Evolutionary conservation across 495 filamentous ascomycete species (phyloP).

Genomic region (Beverwykella pulmonaria): DNA sequence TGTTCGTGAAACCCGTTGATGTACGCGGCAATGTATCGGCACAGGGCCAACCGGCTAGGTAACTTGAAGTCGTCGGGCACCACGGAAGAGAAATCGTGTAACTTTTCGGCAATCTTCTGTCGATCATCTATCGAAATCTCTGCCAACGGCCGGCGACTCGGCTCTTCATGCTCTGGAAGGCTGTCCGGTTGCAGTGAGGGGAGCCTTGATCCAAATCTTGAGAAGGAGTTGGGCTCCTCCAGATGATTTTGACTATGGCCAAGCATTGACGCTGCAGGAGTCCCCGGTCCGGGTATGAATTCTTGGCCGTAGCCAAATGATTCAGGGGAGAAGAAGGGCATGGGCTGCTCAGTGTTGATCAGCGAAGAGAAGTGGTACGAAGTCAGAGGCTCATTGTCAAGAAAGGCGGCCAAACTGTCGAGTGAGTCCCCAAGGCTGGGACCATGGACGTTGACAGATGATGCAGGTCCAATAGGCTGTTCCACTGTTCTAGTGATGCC

Average conservation of each 20-base stretch:
- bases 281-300: slow-evolving; percentile 64
- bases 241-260: slow-evolving; percentile 47
- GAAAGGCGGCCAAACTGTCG: slow-evolving; percentile 25
- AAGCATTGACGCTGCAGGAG: slow-evolving; percentile 51
- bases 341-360: slow-evolving; percentile 35
- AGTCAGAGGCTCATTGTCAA: slow-evolving; percentile 25
- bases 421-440: slow-evolving; percentile 28
- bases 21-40: slow-evolving; percentile 67
- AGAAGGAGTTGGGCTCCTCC: slow-evolving; percentile 52
- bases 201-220: slow-evolving; percentile 64
- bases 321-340: slow-evolving; percentile 36
- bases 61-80: slow-evolving; percentile 67
- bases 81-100: slow-evolving; percentile 67
- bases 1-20: slow-evolving; percentile 69
- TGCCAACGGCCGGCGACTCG: slow-evolving; percentile 59
- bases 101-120: slow-evolving; percentile 59
- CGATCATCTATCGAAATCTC: slow-evolving; percentile 68
- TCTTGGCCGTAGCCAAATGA: slow-evolving; percentile 35
- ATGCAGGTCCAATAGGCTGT: background rate
- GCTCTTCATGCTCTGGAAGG: slow-evolving; percentile 55
- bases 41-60: slow-evolving; percentile 64
- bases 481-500: background rate
- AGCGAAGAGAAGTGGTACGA: slow-evolving; percentile 32
- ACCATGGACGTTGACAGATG: background rate
- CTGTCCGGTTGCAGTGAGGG: slow-evolving; percentile 67